A percentile compares a stretch with the other conserved stretches of the same genome.
Conservation (phyloP, 2,329 filamentous ascomycete species). For the Stenocarpella maydis region DNA sequence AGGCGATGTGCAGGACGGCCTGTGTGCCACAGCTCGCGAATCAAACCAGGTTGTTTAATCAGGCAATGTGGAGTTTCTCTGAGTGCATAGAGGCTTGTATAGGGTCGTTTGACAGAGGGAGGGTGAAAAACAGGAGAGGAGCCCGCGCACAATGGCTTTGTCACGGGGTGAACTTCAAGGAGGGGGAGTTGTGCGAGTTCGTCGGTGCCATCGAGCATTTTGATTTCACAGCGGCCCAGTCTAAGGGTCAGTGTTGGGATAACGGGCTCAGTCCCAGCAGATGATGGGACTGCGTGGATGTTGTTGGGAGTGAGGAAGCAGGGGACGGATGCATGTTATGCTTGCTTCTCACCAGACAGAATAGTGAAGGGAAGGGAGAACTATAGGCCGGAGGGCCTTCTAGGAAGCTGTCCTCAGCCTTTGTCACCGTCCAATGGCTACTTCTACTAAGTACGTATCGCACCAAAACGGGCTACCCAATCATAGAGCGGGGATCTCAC, state of each 20-base stretch:
- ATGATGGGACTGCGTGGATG: no score
- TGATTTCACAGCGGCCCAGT: neutral
- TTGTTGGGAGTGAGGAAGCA: no score
- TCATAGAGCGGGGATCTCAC: neutral
- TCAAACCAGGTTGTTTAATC: neutral
- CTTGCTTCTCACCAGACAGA: no score
- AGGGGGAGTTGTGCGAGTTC: conserved; percentile 17
- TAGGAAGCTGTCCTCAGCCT: neutral
- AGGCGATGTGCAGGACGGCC: neutral
- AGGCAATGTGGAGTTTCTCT: conserved; percentile 9
- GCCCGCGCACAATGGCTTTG: conserved; percentile 14
- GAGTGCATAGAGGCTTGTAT: conserved; percentile 17
- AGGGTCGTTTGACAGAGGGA: conserved; percentile 6
- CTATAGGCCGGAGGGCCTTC: no score
- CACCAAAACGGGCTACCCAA: neutral
- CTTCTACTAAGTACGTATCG: neutral
- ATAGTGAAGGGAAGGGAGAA: no score
- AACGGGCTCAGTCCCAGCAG: conserved; percentile 2
- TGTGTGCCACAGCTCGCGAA: conserved; percentile 4
- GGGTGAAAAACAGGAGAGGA: neutral
- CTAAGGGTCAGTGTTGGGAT: neutral
- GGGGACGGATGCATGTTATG: no score
- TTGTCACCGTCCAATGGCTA: no score
- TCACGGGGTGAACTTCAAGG: conserved; percentile 22
- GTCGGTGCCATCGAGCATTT: conserved; percentile 1